A percentile compares a stretch with the other conserved stretches of the same genome.
Conservation (phyloP, 257 asterid species). For the Nicotiana knightiana region DNA sequence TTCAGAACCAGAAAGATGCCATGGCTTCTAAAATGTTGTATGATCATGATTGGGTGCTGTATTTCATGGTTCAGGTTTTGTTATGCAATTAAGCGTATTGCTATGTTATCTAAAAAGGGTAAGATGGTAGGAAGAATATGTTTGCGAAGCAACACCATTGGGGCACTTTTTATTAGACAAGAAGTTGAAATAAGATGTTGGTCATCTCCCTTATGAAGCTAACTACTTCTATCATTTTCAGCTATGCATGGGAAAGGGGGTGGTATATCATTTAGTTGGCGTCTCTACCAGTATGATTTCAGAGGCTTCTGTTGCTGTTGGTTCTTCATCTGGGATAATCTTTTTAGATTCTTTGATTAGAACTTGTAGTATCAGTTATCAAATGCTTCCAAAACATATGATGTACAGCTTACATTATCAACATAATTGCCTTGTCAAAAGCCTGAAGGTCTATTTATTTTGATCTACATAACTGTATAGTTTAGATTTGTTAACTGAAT, state of each 20-base stretch:
- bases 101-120: not conserved
- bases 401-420: not conserved
- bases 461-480: not conserved
- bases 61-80: not conserved
- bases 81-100: not conserved
- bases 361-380: not conserved
- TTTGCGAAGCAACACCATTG: not conserved
- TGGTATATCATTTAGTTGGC: too few relatives aligned
- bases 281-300: not conserved
- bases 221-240: not conserved
- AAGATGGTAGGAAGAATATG: not conserved
- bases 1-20: not conserved
- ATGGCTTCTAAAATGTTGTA: not conserved
- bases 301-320: not conserved
- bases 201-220: not conserved
- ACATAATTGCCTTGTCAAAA: not conserved
- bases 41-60: not conserved
- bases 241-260: not conserved
- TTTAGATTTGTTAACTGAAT: not conserved
- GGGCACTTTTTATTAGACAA: not conserved
- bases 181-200: not conserved
- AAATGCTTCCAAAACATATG: not conserved
- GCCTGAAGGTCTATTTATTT: not conserved
- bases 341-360: not conserved
- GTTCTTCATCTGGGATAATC: not conserved